A percentile compares a stretch with the other conserved stretches of the same genome.
phyloP scores from a whole-genome alignment of 2,329 filamentous ascomycete genomes.

The Shiraia sp. region DNA sequence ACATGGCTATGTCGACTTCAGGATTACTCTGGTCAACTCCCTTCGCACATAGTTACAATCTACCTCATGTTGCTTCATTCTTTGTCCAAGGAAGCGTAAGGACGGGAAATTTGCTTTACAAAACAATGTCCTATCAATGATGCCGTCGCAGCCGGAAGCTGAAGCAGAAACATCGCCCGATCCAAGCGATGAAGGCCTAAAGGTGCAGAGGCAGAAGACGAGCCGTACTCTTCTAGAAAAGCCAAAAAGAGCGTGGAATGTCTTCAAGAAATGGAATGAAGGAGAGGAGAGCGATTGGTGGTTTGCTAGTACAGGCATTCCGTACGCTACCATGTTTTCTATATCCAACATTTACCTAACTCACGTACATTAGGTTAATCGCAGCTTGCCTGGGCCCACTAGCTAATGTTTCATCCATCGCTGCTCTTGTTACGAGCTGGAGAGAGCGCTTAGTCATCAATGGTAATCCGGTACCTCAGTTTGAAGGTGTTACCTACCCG shows the following conservation, averaged over 20 bases:
- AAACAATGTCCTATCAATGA: slow-evolving; percentile 1
- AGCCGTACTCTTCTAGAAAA: background rate
- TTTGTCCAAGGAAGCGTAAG: too few relatives aligned
- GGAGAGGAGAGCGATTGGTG: slow-evolving; percentile 40
- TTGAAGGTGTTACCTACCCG: slow-evolving; percentile 58
- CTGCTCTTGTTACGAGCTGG: slow-evolving; percentile 82
- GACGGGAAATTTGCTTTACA: too few relatives aligned
- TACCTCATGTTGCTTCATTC: too few relatives aligned
- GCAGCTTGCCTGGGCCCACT: slow-evolving; percentile 84
- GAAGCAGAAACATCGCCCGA: background rate
- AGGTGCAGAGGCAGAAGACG: background rate
- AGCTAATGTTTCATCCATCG: slow-evolving; percentile 85
- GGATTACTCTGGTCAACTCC: too few relatives aligned
- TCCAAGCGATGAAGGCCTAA: too few relatives aligned
- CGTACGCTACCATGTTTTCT: slow-evolving; percentile 9
- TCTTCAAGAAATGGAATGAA: slow-evolving; percentile 16
- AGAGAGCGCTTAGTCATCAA: slow-evolving; percentile 60
- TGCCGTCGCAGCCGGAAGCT: slow-evolving; percentile 5
- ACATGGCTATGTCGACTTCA: too few relatives aligned
- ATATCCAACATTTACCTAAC: background rate
- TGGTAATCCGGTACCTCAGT: slow-evolving; percentile 54
- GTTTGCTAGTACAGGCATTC: slow-evolving; percentile 45
- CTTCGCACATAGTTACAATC: too few relatives aligned
- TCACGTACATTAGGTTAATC: slow-evolving; percentile 56
- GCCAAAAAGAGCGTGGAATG: slow-evolving; percentile 13